These are phyloP conservation scores for Castanea mollissima DNA, from an alignment of 306 rosid genomes.

Conservation along the genomic window DNA sequence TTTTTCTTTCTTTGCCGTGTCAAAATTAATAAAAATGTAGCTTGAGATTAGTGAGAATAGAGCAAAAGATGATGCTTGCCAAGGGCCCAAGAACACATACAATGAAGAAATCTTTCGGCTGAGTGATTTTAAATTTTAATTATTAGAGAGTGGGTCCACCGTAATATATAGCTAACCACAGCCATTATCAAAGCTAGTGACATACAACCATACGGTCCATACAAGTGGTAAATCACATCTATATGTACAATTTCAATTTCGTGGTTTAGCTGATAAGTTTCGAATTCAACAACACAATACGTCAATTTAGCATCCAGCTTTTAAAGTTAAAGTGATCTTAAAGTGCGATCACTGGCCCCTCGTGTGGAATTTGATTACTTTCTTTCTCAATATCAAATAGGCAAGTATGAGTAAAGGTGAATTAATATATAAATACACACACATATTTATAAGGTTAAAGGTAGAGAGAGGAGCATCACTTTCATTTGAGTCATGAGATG, in stretches of 20 bases:
- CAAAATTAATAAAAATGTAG: neutral
- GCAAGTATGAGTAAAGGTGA: slow-evolving; percentile 42
- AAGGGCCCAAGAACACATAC: neutral
- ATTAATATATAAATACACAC: neutral
- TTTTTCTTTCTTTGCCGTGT: no score
- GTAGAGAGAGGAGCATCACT: slow-evolving; percentile 27
- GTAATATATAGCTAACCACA: neutral
- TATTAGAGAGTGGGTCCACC: neutral
- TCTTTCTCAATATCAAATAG: slow-evolving; percentile 29
- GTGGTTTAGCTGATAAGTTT: neutral
- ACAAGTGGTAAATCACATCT: neutral
- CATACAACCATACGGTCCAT: neutral
- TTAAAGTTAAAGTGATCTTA: slow-evolving; percentile 15
- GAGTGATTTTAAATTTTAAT: neutral
- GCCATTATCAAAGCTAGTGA: slow-evolving; percentile 13
- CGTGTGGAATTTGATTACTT: slow-evolving; percentile 41
- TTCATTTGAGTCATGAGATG: slow-evolving; percentile 34
- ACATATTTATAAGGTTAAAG: slow-evolving; percentile 5
- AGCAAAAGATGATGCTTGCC: slow-evolving; percentile 20
- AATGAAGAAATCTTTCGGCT: slow-evolving; percentile 19
- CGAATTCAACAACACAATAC: neutral
- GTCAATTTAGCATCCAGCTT: neutral
- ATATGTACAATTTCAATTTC: neutral
- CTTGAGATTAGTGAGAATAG: slow-evolving; percentile 19
- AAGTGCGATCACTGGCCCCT: slow-evolving; percentile 42